Percentiles rank a stretch among this genome's conserved stretches.
phyloP scores from a whole-genome alignment of 2,329 filamentous ascomycete genomes.

The Orbilia quercus region DNA sequence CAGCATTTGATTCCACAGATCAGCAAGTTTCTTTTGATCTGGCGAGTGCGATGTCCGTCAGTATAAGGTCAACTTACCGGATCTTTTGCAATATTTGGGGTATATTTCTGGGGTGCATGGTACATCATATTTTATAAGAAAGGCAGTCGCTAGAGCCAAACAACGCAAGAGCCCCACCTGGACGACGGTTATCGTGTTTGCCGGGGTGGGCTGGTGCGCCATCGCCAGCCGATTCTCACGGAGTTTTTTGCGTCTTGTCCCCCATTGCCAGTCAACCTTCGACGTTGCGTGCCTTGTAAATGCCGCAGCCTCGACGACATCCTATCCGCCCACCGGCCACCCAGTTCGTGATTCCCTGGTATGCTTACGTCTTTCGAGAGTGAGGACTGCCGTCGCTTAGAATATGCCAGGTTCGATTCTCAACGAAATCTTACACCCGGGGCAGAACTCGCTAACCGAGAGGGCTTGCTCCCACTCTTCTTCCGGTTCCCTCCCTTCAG shows the following conservation, averaged over 20 bases:
- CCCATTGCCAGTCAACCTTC: constrained; percentile 8
- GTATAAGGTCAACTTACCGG: constrained; percentile 20
- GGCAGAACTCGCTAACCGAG: constrained; percentile 53
- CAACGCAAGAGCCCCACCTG: constrained; percentile 45
- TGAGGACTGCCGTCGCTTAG: constrained; percentile 48
- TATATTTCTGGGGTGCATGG: constrained; percentile 13
- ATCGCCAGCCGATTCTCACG: constrained; percentile 44
- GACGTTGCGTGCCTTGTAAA: constrained; percentile 33
- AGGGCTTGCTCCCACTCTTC: constrained; percentile 38
- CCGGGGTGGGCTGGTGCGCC: constrained; percentile 10
- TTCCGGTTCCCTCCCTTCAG: constrained; percentile 15
- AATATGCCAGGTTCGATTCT: constrained; percentile 51
- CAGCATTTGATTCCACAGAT: background rate
- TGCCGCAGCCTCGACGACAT: constrained; percentile 56
- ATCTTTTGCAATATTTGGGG: constrained; percentile 4
- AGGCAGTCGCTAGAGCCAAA: constrained; percentile 55
- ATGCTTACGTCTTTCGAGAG: constrained; percentile 45
- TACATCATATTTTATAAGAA: constrained; percentile 57
- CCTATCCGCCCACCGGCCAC: constrained; percentile 32
- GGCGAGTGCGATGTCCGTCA: too few species aligned
- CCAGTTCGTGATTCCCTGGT: constrained; percentile 54
- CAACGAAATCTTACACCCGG: constrained; percentile 49
- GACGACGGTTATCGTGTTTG: background rate
- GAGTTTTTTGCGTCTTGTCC: constrained; percentile 37
- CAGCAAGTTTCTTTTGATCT: background rate